Evolutionary conservation across 257 asterid genomes (phyloP), one percentile per base, ranked within the genome.

Genomic region (Lycium barbarum): DNA sequence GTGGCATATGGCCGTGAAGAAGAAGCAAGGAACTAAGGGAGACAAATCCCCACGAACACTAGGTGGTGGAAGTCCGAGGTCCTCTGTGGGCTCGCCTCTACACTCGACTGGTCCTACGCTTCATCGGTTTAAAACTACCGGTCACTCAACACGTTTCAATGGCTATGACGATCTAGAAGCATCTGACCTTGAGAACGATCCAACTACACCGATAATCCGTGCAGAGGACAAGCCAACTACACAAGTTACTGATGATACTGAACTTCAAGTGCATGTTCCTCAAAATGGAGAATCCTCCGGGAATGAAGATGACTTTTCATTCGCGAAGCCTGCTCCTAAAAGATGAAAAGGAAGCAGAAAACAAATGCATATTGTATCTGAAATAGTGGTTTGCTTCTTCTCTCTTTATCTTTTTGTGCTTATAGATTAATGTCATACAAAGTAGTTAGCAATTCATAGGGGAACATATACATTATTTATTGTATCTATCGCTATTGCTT

Each of bases 1-100:
- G 80, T 97, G 99, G 99, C 99, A 91, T 45, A 89, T 87, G 96
- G 97, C 93, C 0, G 98, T 92, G 84, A 95, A 94, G 91, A 95
- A 95, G 92, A 96, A 89, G 90, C 89, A 88, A 9, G 82, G n/a
- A 3, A 91, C 90, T 18, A 86, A 85, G 12, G 90, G 89, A 45
- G 93, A 92, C 17, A 91, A 88, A 84, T 88, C 98, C 26, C 91
- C 94, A 0, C 82, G 93, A 4, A 88, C 90, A 49, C 88, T 92
- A 7, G 62, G 91, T 15, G 97, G 95, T 71, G 90, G 84, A 36
- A 97, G 98, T 72, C 97, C 97, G 20, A 86, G 95, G 36, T 89
- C 97, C 71, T 85, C 96, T 17, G 76, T 86, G 90, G 94, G 94
- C 0, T 93, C 98, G 6, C 93, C 98, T 5, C 85, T 93, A 67